These are phyloP conservation scores for Citrus hindsii DNA, from an alignment of 345 rosid genomes.

Conservation along the genomic window DNA sequence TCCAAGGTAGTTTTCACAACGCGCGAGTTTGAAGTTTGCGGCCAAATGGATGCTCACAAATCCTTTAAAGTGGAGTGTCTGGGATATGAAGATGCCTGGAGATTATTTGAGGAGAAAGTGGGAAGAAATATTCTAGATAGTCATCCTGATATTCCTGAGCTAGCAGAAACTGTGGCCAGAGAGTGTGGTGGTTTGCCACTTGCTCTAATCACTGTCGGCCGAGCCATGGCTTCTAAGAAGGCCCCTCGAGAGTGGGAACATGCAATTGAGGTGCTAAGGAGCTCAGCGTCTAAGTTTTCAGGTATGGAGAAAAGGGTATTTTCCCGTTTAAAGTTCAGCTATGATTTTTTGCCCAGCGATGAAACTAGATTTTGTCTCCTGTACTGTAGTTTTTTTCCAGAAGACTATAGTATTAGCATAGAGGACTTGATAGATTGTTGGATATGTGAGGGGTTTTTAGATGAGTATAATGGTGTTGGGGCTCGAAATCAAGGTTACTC, in stretches of 20 bases:
- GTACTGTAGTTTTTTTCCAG: constrained; percentile 18
- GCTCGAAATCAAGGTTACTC: constrained; percentile 2
- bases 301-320: too few species aligned
- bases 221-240: not conserved
- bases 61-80: too few species aligned
- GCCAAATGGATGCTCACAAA: too few species aligned
- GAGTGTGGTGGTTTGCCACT: constrained; percentile 8
- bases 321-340: too few species aligned
- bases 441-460: constrained; percentile 28
- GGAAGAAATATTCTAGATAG: not conserved
- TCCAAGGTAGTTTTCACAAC: too few species aligned
- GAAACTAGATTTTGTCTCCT: not conserved
- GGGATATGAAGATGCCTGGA: too few species aligned
- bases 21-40: too few species aligned
- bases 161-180: not conserved
- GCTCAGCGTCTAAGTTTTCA: too few species aligned
- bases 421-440: constrained; percentile 13
- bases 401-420: not conserved
- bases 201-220: not conserved
- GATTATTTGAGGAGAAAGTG: too few species aligned
- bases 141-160: constrained; percentile 7
- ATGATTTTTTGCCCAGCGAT: not conserved
- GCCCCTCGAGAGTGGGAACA: not conserved
- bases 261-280: too few species aligned
- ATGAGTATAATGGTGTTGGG: not conserved